phyloP scores from a whole-genome alignment of 177 flowering plant genomes.

The Vitis hybrid region DNA sequence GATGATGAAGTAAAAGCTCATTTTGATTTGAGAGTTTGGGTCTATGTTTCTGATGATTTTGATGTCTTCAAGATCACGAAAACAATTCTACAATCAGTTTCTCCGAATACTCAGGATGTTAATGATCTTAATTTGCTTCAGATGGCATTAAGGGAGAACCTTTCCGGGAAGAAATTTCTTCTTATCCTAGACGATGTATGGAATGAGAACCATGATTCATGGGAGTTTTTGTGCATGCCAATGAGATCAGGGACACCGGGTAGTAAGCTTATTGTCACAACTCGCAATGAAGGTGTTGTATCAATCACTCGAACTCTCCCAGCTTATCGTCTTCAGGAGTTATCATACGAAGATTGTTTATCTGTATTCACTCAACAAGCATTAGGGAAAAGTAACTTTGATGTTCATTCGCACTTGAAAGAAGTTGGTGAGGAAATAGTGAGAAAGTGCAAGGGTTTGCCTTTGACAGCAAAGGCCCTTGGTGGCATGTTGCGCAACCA shows the following conservation, averaged over 20 bases:
- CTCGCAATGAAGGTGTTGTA: conserved; percentile 9
- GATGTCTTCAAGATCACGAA: background rate
- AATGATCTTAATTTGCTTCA: conserved; percentile 13
- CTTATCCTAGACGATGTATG: conserved; percentile 22
- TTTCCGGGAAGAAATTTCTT: conserved; percentile 14
- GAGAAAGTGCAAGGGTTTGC: conserved; percentile 19
- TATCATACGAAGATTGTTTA: conserved; percentile 11
- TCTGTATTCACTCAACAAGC: conserved; percentile 10
- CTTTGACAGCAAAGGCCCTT: conserved; percentile 17
- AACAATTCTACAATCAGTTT: background rate
- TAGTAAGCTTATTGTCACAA: conserved; percentile 19
- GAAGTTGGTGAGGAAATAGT: conserved; percentile 8
- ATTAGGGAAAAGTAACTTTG: background rate
- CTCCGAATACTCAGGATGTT: background rate
- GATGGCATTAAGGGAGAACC: background rate
- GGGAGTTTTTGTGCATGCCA: conserved; percentile 8
- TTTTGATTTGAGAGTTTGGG: conserved; percentile 16
- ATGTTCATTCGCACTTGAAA: background rate
- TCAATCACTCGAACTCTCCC: conserved; percentile 2
- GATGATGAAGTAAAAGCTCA: conserved; percentile 5
- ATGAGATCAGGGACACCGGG: conserved; percentile 8
- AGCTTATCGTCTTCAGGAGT: background rate
- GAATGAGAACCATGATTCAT: conserved; percentile 6
- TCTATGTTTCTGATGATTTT: conserved; percentile 17
- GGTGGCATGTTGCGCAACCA: conserved; percentile 16